These are phyloP conservation scores for Xerocomellus amylosporus DNA, from an alignment of 768 basidiomycete genomes.

Conservation along the genomic window DNA sequence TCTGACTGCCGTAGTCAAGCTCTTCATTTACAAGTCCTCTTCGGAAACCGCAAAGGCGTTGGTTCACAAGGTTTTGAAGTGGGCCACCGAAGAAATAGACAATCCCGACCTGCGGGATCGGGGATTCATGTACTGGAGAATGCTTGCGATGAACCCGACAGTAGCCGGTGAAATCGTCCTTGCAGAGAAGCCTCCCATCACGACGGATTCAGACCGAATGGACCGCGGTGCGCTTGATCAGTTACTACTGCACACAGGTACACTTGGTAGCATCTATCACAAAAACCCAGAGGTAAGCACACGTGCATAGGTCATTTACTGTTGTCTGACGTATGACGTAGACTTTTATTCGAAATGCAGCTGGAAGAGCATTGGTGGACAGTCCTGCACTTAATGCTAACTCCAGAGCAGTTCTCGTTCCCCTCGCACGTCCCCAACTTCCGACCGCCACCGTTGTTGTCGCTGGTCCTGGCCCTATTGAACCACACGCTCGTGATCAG, in stretches of 20 bases:
- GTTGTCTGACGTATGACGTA: conserved; percentile 30
- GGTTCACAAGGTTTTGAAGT: conserved; percentile 93
- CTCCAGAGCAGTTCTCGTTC: conserved; percentile 69
- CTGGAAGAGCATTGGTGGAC: conserved; percentile 78
- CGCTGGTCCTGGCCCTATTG: conserved; percentile 50
- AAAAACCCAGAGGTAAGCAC: conserved; percentile 85
- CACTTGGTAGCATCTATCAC: conserved; percentile 94
- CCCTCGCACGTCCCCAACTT: conserved; percentile 52
- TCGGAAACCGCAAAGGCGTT: conserved; percentile 84
- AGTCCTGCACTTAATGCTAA: conserved; percentile 86
- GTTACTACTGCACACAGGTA: conserved; percentile 88
- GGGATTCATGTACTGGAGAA: conserved; percentile 99
- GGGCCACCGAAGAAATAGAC: conserved; percentile 96
- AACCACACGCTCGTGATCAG: conserved; percentile 27
- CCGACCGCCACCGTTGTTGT: conserved; percentile 46
- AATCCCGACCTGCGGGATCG: conserved; percentile 97
- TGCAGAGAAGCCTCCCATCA: conserved; percentile 91
- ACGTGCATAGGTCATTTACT: neutral
- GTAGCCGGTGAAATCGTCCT: conserved; percentile 89
- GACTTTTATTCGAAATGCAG: conserved; percentile 93
- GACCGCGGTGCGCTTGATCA: conserved; percentile 96
- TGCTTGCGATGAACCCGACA: conserved; percentile 89
- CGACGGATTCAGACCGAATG: conserved; percentile 98
- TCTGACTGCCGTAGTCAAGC: conserved; percentile 90
- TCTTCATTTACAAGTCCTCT: conserved; percentile 86